Percentiles rank a stretch among this genome's conserved stretches.
phyloP scores from a whole-genome alignment of 371 early-diverging fungal species.

The Gilbertella persicaria region DNA sequence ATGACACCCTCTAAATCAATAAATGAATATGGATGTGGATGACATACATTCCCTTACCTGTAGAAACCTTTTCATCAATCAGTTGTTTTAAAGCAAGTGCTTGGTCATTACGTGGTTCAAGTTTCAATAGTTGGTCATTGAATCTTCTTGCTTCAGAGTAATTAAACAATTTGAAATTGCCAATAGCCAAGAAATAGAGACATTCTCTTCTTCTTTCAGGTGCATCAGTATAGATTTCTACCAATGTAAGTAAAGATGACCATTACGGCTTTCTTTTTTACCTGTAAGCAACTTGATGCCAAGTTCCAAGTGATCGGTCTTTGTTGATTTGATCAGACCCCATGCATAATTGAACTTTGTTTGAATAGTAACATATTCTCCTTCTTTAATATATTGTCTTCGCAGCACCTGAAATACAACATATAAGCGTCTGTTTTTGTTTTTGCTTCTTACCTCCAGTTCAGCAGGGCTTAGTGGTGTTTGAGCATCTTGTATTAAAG shows the following conservation, averaged over 20 bases:
- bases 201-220: constrained; percentile 92
- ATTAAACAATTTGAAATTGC: constrained; percentile 86
- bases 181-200: constrained; percentile 90
- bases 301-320: constrained; percentile 63
- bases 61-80: constrained; percentile 84
- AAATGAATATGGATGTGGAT: no score
- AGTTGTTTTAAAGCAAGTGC: constrained; percentile 69
- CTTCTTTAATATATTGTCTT: constrained; percentile 74
- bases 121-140: constrained; percentile 75
- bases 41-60: no score
- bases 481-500: constrained; percentile 45
- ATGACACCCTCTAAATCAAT: constrained; percentile 75
- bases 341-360: constrained; percentile 97
- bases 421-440: neutral
- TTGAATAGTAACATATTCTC: constrained; percentile 71
- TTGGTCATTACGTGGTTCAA: constrained; percentile 87
- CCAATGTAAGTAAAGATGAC: neutral
- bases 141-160: constrained; percentile 80
- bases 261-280: no score
- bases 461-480: constrained; percentile 40
- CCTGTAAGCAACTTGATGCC: constrained; percentile 84
- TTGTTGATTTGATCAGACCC: constrained; percentile 80
- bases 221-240: constrained; percentile 85
- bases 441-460: constrained; percentile 30
- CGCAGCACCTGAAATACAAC: constrained; percentile 56